Conservation (phyloP, 176 grass and related monocot species). For the Aegilops bicornis region DNA sequence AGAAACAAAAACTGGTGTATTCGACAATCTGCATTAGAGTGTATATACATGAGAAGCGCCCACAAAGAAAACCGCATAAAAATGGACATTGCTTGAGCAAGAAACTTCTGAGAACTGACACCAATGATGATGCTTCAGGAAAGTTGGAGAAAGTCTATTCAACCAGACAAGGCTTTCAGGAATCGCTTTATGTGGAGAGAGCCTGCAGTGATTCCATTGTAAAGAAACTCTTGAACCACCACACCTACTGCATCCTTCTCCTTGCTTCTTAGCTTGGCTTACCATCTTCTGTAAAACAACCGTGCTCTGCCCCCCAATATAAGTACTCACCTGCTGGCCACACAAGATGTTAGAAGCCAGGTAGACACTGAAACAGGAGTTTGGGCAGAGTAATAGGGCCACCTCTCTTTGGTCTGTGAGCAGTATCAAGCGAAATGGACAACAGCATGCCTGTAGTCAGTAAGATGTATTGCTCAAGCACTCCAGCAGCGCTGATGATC, state of each 20-base stretch:
- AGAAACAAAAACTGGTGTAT: not conserved
- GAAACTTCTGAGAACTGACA: constrained; percentile 46
- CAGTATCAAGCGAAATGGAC: constrained; percentile 40
- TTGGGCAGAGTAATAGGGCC: constrained; percentile 12
- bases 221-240: constrained; percentile 32
- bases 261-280: constrained; percentile 46
- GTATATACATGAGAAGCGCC: constrained; percentile 11
- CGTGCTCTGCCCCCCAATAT: constrained; percentile 25
- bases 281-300: constrained; percentile 35
- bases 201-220: constrained; percentile 26
- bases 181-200: constrained; percentile 39
- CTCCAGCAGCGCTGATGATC: constrained; percentile 50
- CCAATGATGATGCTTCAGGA: constrained; percentile 53
- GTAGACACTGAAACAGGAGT: constrained; percentile 30
- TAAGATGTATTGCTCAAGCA: constrained; percentile 75
- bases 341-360: constrained; percentile 31
- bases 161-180: constrained; percentile 23
- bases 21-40: not conserved
- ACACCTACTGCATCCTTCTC: constrained; percentile 32
- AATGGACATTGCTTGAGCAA: constrained; percentile 18
- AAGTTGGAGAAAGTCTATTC: constrained; percentile 44
- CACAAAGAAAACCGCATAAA: not conserved
- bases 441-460: constrained; percentile 62
- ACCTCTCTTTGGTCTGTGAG: constrained; percentile 9
- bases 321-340: constrained; percentile 32